phyloP scores from a whole-genome alignment of 768 basidiomycete genomes.

The Rhodotorula sphaerocarpa region DNA sequence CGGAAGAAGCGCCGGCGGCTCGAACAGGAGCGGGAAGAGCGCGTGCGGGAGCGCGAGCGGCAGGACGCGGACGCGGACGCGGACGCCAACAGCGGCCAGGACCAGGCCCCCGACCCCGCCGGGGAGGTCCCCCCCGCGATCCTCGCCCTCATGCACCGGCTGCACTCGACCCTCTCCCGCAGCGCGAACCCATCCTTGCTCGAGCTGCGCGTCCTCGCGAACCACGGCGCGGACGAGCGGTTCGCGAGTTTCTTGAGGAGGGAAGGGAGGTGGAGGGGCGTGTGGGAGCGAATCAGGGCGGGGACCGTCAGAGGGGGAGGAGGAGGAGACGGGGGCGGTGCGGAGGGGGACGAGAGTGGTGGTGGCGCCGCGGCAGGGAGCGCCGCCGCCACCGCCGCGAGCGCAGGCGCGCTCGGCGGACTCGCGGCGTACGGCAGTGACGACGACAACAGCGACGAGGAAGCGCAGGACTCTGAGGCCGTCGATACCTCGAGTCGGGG shows the following conservation, averaged over 20 bases:
- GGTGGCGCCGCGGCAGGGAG: slow-evolving; percentile 2
- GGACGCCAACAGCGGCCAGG: slow-evolving; percentile 41
- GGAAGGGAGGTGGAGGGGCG: slow-evolving; percentile 12
- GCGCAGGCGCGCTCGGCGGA: neutral
- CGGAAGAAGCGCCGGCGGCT: slow-evolving; percentile 45
- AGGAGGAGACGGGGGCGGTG: slow-evolving; percentile 22
- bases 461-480: too few species aligned
- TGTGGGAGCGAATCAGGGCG: slow-evolving; percentile 21
- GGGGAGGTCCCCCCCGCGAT: too few species aligned
- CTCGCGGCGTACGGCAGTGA: too few species aligned
- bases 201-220: slow-evolving; percentile 80
- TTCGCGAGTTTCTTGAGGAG: slow-evolving; percentile 59
- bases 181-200: slow-evolving; percentile 73
- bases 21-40: slow-evolving; percentile 17
- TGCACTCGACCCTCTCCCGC: slow-evolving; percentile 58
- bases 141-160: slow-evolving; percentile 61
- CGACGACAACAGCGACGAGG: neutral
- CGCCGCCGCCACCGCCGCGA: too few species aligned
- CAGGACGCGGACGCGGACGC: slow-evolving; percentile 55
- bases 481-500: too few species aligned
- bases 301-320: neutral
- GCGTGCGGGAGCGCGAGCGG: slow-evolving; percentile 4
- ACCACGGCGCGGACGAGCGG: slow-evolving; percentile 66
- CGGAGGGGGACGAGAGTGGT: slow-evolving; percentile 1
- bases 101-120: neutral